Evolutionary conservation across 176 grass and related monocot genomes (phyloP), one percentile per base, ranked within the genome.

Genomic region (Aegilops umbellulata): DNA sequence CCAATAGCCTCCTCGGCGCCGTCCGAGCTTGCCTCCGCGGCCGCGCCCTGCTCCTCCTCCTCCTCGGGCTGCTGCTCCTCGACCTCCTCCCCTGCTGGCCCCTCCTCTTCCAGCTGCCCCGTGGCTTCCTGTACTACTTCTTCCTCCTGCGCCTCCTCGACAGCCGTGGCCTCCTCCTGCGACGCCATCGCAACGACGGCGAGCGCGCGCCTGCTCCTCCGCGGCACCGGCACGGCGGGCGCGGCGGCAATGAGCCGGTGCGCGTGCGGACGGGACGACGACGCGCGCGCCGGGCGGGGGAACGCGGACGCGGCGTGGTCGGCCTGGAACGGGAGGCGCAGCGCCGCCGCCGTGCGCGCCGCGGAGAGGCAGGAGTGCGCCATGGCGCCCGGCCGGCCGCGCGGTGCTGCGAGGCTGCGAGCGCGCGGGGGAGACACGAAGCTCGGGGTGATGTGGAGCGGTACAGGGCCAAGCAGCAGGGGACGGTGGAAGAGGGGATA

Each of bases 321-420:
- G 36, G 25, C 15, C 6, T 49, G 44, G 67, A 79, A 5, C 7
- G 80, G 69, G 74, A 65, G 35, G 53, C 76, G 83, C 8, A 83
- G 86, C 7, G 83, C 30, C 46, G 82, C 46, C 58, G 72, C 46
- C 58, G 78, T 38, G 85, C 30, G 60, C 65, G 93, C 86, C 46
- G 90, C 87, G 80, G 90, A 91, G 41, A 94, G 80, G 74, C 78
- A 97, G 53, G 95, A 92, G 78, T 62, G 90, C 24, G 86, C 58
- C 82, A 88, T 95, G 76, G 80, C 63, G 24, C 12, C 35, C 39
- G 2, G 81, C 41, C 24, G n/a, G n/a, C 29, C 29, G 69, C 69
- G 65, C 6, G 65, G 14, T 68, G 29, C 7, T 68, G 65, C 30
- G 31, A 69, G 31, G 41, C 46, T 47, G 46, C 46, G 46, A 47